These are phyloP conservation scores for Clarireedia sp. DNA, from an alignment of 2,329 filamentous ascomycete species.

Conservation along the genomic window DNA sequence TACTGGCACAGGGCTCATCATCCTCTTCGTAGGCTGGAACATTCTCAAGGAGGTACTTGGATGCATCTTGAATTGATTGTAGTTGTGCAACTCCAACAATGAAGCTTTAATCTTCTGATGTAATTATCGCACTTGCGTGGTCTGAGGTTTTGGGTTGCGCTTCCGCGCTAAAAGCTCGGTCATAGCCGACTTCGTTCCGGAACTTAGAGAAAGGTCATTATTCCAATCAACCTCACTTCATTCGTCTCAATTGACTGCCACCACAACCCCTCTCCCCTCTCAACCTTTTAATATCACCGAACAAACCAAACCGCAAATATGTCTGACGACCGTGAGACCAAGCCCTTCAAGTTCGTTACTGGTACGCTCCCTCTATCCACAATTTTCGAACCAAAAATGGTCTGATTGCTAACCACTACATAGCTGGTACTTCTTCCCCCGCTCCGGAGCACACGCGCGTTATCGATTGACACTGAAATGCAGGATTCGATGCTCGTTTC, in stretches of 20 bases:
- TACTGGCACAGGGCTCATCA: slow-evolving; percentile 68
- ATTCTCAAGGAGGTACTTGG: slow-evolving; percentile 57
- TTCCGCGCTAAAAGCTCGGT: slow-evolving; percentile 12
- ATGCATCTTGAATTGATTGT: slow-evolving; percentile 24
- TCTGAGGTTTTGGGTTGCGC: slow-evolving; percentile 10
- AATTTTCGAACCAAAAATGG: slow-evolving; percentile 21
- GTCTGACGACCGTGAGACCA: slow-evolving; percentile 91
- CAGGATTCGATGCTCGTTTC: slow-evolving; percentile 98
- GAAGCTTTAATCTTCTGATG: slow-evolving; percentile 7
- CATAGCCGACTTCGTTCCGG: slow-evolving; percentile 30
- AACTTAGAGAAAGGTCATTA: slow-evolving; percentile 1
- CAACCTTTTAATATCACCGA: slow-evolving; percentile 24
- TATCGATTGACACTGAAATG: slow-evolving; percentile 17
- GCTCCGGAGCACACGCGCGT: not conserved
- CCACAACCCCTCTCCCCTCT: slow-evolving; percentile 26
- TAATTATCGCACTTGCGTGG: slow-evolving; percentile 15
- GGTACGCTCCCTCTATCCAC: slow-evolving; percentile 50
- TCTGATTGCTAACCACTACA: slow-evolving; percentile 33
- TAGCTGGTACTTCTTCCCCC: slow-evolving; percentile 39
- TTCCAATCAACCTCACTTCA: slow-evolving; percentile 23
- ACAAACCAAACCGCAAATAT: slow-evolving; percentile 53
- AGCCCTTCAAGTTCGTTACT: slow-evolving; percentile 99
- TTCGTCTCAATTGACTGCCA: slow-evolving; percentile 29
- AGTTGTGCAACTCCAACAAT: slow-evolving; percentile 8
- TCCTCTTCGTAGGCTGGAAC: slow-evolving; percentile 57